These are phyloP conservation scores for Colletotrichum agaves DNA, from an alignment of 2,329 filamentous ascomycete genomes.

Conservation along the genomic window DNA sequence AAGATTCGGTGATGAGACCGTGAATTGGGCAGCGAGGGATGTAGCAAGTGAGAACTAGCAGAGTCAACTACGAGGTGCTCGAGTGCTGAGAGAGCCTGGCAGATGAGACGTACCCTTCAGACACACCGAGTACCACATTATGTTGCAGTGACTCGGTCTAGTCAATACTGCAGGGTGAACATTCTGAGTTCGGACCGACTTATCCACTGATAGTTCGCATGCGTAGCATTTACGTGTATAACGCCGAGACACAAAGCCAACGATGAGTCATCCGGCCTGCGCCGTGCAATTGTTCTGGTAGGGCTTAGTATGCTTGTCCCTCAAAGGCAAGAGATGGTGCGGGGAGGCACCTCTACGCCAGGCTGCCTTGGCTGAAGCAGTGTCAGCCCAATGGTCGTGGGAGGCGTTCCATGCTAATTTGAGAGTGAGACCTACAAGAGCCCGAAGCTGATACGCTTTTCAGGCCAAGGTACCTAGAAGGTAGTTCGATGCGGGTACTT, in stretches of 20 bases:
- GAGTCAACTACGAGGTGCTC: too few relatives aligned
- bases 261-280: neutral
- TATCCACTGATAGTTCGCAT: neutral
- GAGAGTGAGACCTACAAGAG: slow-evolving; percentile 1
- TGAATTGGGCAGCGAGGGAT: neutral
- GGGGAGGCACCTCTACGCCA: neutral
- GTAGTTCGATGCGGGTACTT: neutral
- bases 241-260: neutral
- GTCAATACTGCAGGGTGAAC: neutral
- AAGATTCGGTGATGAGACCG: neutral
- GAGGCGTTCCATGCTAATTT: slow-evolving; percentile 7
- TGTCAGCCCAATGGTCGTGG: slow-evolving; percentile 27
- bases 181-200: neutral
- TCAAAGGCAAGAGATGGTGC: neutral
- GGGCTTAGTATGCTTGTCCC: neutral
- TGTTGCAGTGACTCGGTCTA: neutral
- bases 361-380: slow-evolving; percentile 29
- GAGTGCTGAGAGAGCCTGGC: neutral
- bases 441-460: neutral
- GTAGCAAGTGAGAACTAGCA: too few relatives aligned
- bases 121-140: neutral
- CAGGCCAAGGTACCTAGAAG: neutral
- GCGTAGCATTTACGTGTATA: neutral
- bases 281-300: slow-evolving; percentile 6
- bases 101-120: neutral